Conservation (phyloP, 2,329 filamentous ascomycete genomes). For the Trichoderma arundinaceum region DNA sequence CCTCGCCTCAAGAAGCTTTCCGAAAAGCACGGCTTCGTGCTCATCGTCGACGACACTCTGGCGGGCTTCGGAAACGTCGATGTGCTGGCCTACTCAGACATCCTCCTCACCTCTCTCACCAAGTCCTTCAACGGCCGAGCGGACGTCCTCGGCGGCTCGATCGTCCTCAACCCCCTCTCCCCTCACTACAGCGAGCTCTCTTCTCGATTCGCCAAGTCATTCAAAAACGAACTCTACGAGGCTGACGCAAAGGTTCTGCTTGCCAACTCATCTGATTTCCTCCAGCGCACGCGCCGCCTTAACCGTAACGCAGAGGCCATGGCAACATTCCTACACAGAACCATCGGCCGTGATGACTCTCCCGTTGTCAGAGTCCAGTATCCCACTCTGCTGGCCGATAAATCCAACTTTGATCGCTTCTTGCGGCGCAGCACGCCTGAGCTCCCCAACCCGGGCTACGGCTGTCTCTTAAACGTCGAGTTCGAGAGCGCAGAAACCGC, state of each 20-base stretch:
- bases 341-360: constrained; percentile 40
- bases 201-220: constrained; percentile 38
- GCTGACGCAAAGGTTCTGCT: constrained; percentile 54
- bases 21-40: constrained; percentile 52
- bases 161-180: constrained; percentile 56
- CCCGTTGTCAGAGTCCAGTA: constrained; percentile 53
- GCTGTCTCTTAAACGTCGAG: constrained; percentile 60
- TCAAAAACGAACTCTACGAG: constrained; percentile 54
- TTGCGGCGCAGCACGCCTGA: constrained; percentile 49
- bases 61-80: constrained; percentile 58
- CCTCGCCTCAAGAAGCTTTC: constrained; percentile 46
- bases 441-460: constrained; percentile 57
- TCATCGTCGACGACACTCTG: constrained; percentile 57
- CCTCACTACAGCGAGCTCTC: constrained; percentile 47
- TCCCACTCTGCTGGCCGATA: constrained; percentile 47
- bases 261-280: constrained; percentile 52
- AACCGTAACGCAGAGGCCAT: constrained; percentile 54
- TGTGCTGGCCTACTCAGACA: constrained; percentile 54
- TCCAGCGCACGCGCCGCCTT: constrained; percentile 46
- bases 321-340: constrained; percentile 46
- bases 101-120: constrained; percentile 60
- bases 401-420: constrained; percentile 44
- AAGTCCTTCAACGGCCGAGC: constrained; percentile 64
- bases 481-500: constrained; percentile 51
- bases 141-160: constrained; percentile 60